A percentile compares a stretch with the other conserved stretches of the same genome.
phyloP scores from a whole-genome alignment of 306 rosid species.

The Glycine soja region DNA sequence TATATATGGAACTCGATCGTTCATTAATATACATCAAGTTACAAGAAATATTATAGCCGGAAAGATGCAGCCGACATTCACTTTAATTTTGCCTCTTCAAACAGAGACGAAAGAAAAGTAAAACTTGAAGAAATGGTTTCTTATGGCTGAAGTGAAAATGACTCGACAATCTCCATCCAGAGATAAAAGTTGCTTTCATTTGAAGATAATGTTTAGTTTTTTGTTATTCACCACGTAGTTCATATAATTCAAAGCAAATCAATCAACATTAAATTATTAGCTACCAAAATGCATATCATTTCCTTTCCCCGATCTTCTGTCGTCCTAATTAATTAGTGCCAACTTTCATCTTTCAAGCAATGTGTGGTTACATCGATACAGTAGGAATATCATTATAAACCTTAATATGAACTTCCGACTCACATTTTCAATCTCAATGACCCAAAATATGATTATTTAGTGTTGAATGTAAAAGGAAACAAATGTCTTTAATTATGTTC shows the following conservation, averaged over 20 bases:
- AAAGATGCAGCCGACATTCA: neutral
- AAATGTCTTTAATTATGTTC: too few species aligned
- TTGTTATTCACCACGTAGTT: neutral
- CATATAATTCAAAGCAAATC: conserved; percentile 8
- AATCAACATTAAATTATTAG: conserved; percentile 7
- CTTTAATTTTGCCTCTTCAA: conserved; percentile 15
- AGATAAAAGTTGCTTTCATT: conserved; percentile 26
- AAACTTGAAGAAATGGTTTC: conserved; percentile 38
- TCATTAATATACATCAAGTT: neutral
- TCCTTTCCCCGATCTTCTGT: neutral
- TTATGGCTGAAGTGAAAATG: conserved; percentile 47
- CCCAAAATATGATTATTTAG: neutral
- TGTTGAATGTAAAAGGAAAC: neutral
- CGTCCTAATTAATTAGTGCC: neutral
- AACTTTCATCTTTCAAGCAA: conserved; percentile 42
- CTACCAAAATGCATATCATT: neutral
- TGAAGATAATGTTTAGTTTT: conserved; percentile 37
- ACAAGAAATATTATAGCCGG: neutral
- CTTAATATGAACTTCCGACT: too few species aligned
- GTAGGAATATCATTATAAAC: neutral
- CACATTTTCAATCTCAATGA: too few species aligned
- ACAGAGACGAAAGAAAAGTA: conserved; percentile 2
- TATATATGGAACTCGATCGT: neutral
- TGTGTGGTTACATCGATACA: neutral
- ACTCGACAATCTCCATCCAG: conserved; percentile 39